Conservation (phyloP, 1,284 basidiomycete genomes). For the Ganoderma sp. region DNA sequence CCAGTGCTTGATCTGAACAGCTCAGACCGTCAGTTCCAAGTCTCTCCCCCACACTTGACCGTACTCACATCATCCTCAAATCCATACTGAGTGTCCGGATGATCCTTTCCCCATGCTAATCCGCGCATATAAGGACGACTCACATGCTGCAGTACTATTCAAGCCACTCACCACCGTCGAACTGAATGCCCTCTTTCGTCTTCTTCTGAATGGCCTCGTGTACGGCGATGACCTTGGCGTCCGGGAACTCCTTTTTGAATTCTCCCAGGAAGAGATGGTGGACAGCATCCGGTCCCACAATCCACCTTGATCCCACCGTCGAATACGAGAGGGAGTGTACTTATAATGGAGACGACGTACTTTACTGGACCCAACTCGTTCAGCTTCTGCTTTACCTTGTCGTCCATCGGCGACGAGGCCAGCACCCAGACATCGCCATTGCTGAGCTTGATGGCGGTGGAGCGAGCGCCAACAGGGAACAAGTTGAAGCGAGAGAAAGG, state of each 20-base stretch:
- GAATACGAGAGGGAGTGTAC: background rate
- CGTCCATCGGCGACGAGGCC: slow-evolving; percentile 82
- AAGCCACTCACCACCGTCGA: slow-evolving; percentile 61
- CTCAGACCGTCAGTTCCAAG: background rate
- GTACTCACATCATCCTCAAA: slow-evolving; percentile 79
- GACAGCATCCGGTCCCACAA: slow-evolving; percentile 67
- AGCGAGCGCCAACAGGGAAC: slow-evolving; percentile 79
- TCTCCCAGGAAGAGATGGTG: slow-evolving; percentile 74
- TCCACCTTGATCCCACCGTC: slow-evolving; percentile 53
- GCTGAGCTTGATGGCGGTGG: slow-evolving; percentile 80
- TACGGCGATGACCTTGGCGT: slow-evolving; percentile 77
- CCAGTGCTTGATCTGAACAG: slow-evolving; percentile 60
- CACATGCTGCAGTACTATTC: background rate
- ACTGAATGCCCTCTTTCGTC: slow-evolving; percentile 46
- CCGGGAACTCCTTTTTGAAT: slow-evolving; percentile 78
- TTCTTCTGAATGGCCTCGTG: slow-evolving; percentile 57
- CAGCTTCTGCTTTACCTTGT: slow-evolving; percentile 74
- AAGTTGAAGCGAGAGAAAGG: slow-evolving; percentile 74
- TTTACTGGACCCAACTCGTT: slow-evolving; percentile 62
- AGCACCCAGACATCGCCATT: slow-evolving; percentile 83
- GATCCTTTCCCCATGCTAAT: slow-evolving; percentile 16
- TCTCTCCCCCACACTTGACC: background rate
- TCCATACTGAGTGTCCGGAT: slow-evolving; percentile 64
- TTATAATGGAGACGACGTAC: background rate
- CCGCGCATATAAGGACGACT: slow-evolving; percentile 23